phyloP scores from a whole-genome alignment of 2,329 filamentous ascomycete species.

The Mycocentrospora acerina region DNA sequence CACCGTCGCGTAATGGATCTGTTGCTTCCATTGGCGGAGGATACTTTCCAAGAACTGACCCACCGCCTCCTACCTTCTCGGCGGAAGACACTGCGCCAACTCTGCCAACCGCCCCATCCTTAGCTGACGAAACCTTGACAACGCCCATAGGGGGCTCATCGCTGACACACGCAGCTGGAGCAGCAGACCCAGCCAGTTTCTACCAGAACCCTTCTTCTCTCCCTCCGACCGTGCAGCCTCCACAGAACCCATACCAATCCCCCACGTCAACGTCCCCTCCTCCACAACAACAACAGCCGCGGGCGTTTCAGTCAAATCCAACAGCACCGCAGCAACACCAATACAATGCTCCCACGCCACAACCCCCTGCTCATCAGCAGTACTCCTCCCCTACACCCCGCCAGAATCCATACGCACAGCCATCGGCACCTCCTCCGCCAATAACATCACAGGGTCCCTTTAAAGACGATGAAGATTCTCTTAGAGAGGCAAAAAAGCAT shows the following conservation, averaged over 20 bases:
- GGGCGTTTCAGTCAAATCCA: slow-evolving; percentile 9
- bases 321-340: slow-evolving; percentile 14
- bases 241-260: slow-evolving; percentile 19
- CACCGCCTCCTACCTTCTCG: slow-evolving; percentile 52
- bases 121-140: slow-evolving; percentile 30
- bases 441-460: slow-evolving; percentile 45
- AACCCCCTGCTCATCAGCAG: slow-evolving; percentile 11
- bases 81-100: slow-evolving; percentile 38
- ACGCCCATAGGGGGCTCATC: slow-evolving; percentile 21
- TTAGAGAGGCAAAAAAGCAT: slow-evolving; percentile 86
- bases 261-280: slow-evolving; percentile 24
- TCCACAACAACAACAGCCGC: slow-evolving; percentile 16
- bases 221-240: slow-evolving; percentile 32
- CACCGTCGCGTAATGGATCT: slow-evolving; percentile 49
- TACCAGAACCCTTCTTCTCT: slow-evolving; percentile 41
- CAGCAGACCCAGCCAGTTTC: slow-evolving; percentile 31
- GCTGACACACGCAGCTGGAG: slow-evolving; percentile 20
- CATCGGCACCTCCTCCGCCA: slow-evolving; percentile 16
- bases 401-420: slow-evolving; percentile 21
- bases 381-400: slow-evolving; percentile 13
- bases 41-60: slow-evolving; percentile 56
- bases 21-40: slow-evolving; percentile 52
- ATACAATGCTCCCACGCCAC: slow-evolving; percentile 4
- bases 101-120: slow-evolving; percentile 40
- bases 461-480: slow-evolving; percentile 66